These are phyloP conservation scores for Torulaspora globosa DNA, from an alignment of 1,139 yeast genomes.

Conservation along the genomic window DNA sequence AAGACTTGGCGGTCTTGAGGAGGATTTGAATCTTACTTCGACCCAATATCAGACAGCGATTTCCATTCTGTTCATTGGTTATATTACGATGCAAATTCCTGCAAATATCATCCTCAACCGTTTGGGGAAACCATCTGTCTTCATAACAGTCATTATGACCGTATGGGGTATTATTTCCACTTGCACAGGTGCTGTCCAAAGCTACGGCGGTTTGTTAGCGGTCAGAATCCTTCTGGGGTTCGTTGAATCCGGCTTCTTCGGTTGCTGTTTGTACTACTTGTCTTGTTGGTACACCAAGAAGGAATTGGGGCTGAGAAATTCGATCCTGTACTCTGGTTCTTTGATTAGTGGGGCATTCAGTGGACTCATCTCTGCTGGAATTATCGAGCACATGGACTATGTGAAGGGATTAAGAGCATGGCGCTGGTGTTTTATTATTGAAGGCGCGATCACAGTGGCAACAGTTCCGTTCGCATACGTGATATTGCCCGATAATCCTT, in stretches of 20 bases:
- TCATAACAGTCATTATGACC: conserved; percentile 49
- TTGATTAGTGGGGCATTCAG: conserved; percentile 58
- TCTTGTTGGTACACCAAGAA: conserved; percentile 52
- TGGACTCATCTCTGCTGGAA: conserved; percentile 51
- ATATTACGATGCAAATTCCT: conserved; percentile 58
- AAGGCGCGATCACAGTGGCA: conserved; percentile 56
- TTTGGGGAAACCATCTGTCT: conserved; percentile 49
- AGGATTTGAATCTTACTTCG: conserved; percentile 49
- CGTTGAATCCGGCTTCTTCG: conserved; percentile 52
- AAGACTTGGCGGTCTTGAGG: conserved; percentile 53
- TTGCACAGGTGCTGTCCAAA: conserved; percentile 41
- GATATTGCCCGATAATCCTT: conserved; percentile 55
- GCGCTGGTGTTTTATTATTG: conserved; percentile 61
- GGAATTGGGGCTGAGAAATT: conserved; percentile 50
- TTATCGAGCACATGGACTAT: conserved; percentile 41
- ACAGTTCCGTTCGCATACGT: conserved; percentile 49
- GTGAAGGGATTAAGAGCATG: conserved; percentile 44
- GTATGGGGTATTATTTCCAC: conserved; percentile 55
- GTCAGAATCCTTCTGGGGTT: conserved; percentile 43
- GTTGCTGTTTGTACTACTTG: conserved; percentile 47
- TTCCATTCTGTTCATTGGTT: conserved; percentile 58
- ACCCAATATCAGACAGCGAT: conserved; percentile 53
- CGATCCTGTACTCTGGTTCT: conserved; percentile 56
- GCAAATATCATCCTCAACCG: conserved; percentile 46
- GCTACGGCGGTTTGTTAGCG: conserved; percentile 42